Evolutionary conservation across 1,284 basidiomycete species (phyloP).

Genomic region (Tilletiaria anomala): DNA sequence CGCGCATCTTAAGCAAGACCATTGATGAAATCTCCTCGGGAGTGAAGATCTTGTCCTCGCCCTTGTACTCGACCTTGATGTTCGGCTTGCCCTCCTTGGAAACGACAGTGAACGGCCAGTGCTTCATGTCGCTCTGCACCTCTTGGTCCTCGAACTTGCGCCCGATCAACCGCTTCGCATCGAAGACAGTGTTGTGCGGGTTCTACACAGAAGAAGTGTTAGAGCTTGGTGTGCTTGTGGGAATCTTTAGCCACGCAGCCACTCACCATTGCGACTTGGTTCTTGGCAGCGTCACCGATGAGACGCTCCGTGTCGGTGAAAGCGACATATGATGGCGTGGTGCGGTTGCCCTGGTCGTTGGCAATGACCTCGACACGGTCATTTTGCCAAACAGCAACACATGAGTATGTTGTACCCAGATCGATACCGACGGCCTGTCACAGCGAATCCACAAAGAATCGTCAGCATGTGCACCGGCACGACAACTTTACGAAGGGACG

Average conservation of each 20-base stretch:
- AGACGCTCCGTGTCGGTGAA: slow-evolving; percentile 69
- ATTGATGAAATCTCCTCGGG: slow-evolving; percentile 96
- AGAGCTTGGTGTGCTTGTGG: too few relatives aligned
- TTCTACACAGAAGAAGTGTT: too few relatives aligned
- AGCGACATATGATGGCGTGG: slow-evolving; percentile 56
- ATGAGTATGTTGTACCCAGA: slow-evolving; percentile 60
- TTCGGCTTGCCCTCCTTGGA: slow-evolving; percentile 71
- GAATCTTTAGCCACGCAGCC: too few relatives aligned
- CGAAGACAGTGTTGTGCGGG: slow-evolving; percentile 52
- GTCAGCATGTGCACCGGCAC: too few relatives aligned
- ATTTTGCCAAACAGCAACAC: slow-evolving; percentile 80
- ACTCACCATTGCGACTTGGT: too few relatives aligned
- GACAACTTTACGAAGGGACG: too few relatives aligned
- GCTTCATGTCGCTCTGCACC: slow-evolving; percentile 87
- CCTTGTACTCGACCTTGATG: slow-evolving; percentile 74
- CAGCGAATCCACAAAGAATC: too few relatives aligned
- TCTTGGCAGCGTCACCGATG: slow-evolving; percentile 80
- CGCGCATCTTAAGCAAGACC: slow-evolving; percentile 97
- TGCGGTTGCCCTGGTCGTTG: slow-evolving; percentile 95
- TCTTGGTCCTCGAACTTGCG: slow-evolving; percentile 70
- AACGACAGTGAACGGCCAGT: slow-evolving; percentile 81
- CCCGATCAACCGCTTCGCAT: slow-evolving; percentile 78
- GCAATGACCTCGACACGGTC: slow-evolving; percentile 85
- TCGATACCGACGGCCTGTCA: slow-evolving; percentile 90
- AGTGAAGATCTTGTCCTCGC: slow-evolving; percentile 81